Base-by-base conservation (phyloP, 2,329 filamentous ascomycete species). In the Macroventuria anomochaeta region DNA sequence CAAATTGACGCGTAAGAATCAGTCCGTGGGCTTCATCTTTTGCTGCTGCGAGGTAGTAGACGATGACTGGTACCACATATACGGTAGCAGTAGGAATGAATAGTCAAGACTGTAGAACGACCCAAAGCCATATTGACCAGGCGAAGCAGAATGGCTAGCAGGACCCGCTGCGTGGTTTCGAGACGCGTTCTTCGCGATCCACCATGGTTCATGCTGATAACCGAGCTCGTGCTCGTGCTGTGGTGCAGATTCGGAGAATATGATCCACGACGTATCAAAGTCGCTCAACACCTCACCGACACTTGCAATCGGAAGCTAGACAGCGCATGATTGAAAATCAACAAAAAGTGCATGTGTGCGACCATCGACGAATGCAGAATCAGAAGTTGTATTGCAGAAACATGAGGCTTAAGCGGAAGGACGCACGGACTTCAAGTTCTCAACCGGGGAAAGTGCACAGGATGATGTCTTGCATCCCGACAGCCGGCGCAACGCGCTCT, bases 401-500 rank as follows among this genome's bases (percentile, higher is more conserved):
- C 20, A 32, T 44, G 51, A 54, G 44, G 53, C 41, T 55, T 15
- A 18, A 38, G 25, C 3, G 23, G 31, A 21, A 11, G n/a, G 12
- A 11, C 21, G 53, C 53, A 51, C 46, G 37, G 53, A 47, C 46
- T 12, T 34, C 20, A 39, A 28, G 41, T 52, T 50, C 53, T 39
- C 29, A 55, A 51, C 26, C 31, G 37, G 51, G 53, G 21, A 51
- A 55, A 51, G 53, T 47, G 53, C 53, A 37, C 29, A 40, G 40
- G 48, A 33, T 32, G 40, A 52, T 53, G 49, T 53, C 46, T 46
- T 50, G 46, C 44, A 46, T 43, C 47, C 37, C 28, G 48, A 28
- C 20, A 17, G 38, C 50, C 50, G 42, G 38, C 43, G 51, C 51
- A 54, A 54, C 51, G 46, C 53, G 53, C 47, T 48, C 23, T 46